Percentiles rank a stretch among this genome's conserved stretches.
phyloP scores from a whole-genome alignment of 169 alveolate species.

The Plasmodium ovale region DNA sequence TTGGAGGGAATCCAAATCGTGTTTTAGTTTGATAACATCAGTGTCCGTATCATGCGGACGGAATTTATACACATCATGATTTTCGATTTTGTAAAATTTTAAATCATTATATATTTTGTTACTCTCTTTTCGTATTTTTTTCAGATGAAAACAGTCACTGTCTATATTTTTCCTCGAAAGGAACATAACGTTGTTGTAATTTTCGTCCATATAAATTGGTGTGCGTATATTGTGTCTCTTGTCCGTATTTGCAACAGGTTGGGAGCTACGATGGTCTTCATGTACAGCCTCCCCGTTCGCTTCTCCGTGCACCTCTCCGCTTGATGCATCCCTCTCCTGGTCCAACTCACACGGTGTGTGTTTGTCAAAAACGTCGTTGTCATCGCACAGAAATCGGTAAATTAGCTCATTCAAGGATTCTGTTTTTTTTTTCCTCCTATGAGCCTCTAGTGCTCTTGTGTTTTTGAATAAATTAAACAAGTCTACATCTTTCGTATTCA shows the following conservation, averaged over 20 bases:
- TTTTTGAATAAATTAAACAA: constrained; percentile 44
- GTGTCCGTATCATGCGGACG: constrained; percentile 28
- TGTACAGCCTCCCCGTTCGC: not conserved
- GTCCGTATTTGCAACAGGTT: too few relatives aligned
- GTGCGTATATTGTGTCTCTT: too few relatives aligned
- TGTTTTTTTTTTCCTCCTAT: constrained; percentile 10
- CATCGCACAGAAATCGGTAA: not conserved
- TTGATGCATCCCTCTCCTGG: not conserved
- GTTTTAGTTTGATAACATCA: constrained; percentile 24
- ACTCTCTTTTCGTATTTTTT: constrained; percentile 39
- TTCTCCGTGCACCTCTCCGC: not conserved
- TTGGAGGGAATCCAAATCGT: constrained; percentile 1
- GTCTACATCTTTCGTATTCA: constrained; percentile 12
- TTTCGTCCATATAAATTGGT: constrained; percentile 15
- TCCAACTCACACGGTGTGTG: constrained; percentile 35
- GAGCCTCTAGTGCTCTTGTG: not conserved
- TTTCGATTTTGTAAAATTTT: constrained; percentile 65
- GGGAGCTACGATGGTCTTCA: too few relatives aligned
- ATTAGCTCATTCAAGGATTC: constrained; percentile 41
- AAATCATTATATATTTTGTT: constrained; percentile 32
- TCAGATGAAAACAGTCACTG: constrained; percentile 39
- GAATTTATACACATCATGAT: constrained; percentile 60
- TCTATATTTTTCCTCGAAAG: constrained; percentile 19
- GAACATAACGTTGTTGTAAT: constrained; percentile 28
- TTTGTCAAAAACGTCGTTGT: constrained; percentile 6